Base-by-base conservation (phyloP, 1,139 yeast genomes). In the Suhomyces wounanorum region DNA sequence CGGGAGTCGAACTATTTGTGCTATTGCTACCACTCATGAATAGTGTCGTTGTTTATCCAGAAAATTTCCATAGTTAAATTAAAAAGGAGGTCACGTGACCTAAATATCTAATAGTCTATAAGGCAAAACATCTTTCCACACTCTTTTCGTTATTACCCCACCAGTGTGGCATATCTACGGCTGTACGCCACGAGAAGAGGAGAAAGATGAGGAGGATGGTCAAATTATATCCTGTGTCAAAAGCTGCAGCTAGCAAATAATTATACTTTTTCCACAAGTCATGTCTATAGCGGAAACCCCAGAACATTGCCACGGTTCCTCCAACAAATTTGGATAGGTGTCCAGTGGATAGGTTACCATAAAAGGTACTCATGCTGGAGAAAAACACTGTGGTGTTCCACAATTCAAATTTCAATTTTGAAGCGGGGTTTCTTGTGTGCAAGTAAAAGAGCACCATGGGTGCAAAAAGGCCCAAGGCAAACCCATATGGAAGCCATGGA, bases 271-370 rank as follows among this genome's bases (percentile, higher is more conserved):
- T 70, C 76, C 81, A 78, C 30, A 72, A 44, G 5, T 57, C 52
- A 51, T 72, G 75, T 46, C 61, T 68, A 54, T 72, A 73, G 14
- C 69, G 66, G 56, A 59, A 73, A 14, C 74, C 69, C 62, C 74
- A 78, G 59, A 65, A 73, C 81, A 77, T 77, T 30, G 81, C 69
- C 36, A 72, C 62, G 0, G 81, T 72, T 9, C 81, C 81, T 0
- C 80, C 72, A 21, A 78, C 59, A 50, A 79, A 76, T 55, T 73
- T 70, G 7, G 83, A 77, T 16, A 77, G 55, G 53, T 75, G 72
- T 0, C 83, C 83, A 0, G 83, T 77, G n/a, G 81, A 76, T 16
- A 78, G 59, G 55, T 78, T 78, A 3, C 82, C 83, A 53, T 78
- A 78, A 61, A 79, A 78, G 14, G 54, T 65, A 37, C 79, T 71